Evolutionary conservation across 78 protist genomes (phyloP).

Genomic region (Dictyostelium intermedium): DNA sequence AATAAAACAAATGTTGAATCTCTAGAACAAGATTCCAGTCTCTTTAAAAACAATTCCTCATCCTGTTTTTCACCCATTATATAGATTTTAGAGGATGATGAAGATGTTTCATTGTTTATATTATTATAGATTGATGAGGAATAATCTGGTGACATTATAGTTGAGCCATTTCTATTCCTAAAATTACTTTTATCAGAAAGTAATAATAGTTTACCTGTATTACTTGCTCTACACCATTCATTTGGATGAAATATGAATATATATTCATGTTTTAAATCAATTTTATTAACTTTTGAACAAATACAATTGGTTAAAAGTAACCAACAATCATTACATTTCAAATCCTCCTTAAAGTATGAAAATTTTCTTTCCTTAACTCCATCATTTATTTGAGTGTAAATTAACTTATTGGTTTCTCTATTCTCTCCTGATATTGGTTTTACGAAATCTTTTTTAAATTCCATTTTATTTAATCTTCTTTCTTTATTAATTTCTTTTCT

Average conservation of each 20-base stretch:
- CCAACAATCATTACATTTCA: conserved; percentile 58
- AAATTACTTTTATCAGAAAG: neutral
- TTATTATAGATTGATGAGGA: neutral
- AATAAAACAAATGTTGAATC: conserved; percentile 42
- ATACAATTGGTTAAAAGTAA: conserved; percentile 12
- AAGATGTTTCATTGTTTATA: neutral
- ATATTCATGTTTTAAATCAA: conserved; percentile 48
- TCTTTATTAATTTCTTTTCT: neutral
- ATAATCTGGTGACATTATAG: neutral
- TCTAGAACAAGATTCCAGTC: neutral
- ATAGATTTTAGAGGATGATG: conserved; percentile 5
- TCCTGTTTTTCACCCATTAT: conserved; percentile 20
- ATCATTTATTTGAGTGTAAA: neutral
- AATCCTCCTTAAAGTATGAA: neutral
- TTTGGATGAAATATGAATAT: conserved; percentile 46
- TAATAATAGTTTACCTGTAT: conserved; percentile 38
- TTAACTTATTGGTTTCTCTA: neutral
- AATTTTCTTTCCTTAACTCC: conserved; percentile 3
- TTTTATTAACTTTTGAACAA: neutral
- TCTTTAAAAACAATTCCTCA: conserved; percentile 4
- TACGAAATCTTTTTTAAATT: neutral
- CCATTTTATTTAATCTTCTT: neutral
- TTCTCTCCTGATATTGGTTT: neutral
- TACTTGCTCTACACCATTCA: conserved; percentile 55
- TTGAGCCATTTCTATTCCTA: neutral